Evolutionary conservation across 129 eudicot species (phyloP).

Genomic region (Kitagawia praeruptora): DNA sequence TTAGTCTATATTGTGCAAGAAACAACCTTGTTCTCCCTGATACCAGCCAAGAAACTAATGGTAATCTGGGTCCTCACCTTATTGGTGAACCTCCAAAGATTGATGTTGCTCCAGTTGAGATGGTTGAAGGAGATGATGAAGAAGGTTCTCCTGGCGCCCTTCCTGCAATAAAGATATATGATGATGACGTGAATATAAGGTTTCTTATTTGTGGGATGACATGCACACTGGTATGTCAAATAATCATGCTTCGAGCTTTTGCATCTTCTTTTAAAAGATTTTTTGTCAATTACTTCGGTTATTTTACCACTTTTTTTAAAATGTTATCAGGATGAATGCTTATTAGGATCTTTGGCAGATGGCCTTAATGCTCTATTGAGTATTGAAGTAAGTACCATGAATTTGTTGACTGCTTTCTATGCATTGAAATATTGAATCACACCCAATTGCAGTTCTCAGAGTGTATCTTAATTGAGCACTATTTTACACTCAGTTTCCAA

Average conservation of each 20-base stretch:
- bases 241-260: slow-evolving; percentile 3
- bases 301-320: slow-evolving; percentile 1
- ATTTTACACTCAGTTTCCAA: not conserved
- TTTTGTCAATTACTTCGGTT: slow-evolving; percentile 17
- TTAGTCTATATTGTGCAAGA: slow-evolving; percentile 55
- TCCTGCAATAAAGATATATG: slow-evolving; percentile 86
- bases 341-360: slow-evolving; percentile 74
- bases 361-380: slow-evolving; percentile 83
- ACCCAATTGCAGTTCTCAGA: not conserved
- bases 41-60: slow-evolving; percentile 27
- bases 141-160: slow-evolving; percentile 59
- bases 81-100: slow-evolving; percentile 88
- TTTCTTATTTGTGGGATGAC: slow-evolving; percentile 79
- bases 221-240: slow-evolving; percentile 42
- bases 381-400: slow-evolving; percentile 69
- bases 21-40: slow-evolving; percentile 47
- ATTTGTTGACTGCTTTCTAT: not conserved
- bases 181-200: slow-evolving; percentile 67
- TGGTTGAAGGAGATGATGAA: slow-evolving; percentile 60
- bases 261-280: slow-evolving; percentile 1
- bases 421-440: not conserved
- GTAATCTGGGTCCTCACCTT: slow-evolving; percentile 56
- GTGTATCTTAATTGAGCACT: not conserved
- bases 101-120: slow-evolving; percentile 57
- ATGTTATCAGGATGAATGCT: slow-evolving; percentile 54